These are phyloP conservation scores for Lunularia cruciata DNA, from an alignment of 225 moss, liverwort and hornwort species.

Conservation along the genomic window DNA sequence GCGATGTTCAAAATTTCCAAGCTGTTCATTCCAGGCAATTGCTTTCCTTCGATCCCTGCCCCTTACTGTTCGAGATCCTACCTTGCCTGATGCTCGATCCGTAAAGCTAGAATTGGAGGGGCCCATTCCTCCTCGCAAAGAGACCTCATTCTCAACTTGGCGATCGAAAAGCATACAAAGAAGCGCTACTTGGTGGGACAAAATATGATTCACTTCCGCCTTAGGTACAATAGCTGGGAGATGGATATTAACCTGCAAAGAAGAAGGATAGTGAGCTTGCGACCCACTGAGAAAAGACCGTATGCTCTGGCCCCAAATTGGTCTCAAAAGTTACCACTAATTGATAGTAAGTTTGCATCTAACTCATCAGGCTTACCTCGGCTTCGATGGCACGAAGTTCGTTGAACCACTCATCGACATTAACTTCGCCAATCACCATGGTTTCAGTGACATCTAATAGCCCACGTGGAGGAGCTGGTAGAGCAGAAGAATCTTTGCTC, in stretches of 20 bases:
- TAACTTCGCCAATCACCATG: conserved; percentile 36
- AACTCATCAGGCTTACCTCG: conserved; percentile 50
- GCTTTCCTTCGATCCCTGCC: conserved; percentile 46
- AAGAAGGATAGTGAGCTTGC: background rate
- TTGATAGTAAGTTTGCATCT: too few species aligned
- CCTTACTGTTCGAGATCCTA: conserved; percentile 33
- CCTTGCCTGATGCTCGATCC: conserved; percentile 31
- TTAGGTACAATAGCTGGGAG: conserved; percentile 56
- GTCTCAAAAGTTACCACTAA: too few species aligned
- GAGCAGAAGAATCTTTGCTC: conserved; percentile 36
- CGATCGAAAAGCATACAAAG: conserved; percentile 72
- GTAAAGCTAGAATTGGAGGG: conserved; percentile 14
- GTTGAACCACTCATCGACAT: conserved; percentile 51
- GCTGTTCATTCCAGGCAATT: conserved; percentile 44
- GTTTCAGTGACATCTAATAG: conserved; percentile 49
- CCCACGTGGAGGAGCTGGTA: conserved; percentile 62
- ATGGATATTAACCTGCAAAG: conserved; percentile 64
- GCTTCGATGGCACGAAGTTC: conserved; percentile 69
- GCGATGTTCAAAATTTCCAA: conserved; percentile 42
- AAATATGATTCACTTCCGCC: conserved; percentile 57
- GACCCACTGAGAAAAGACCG: too few species aligned
- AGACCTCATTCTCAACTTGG: conserved; percentile 32
- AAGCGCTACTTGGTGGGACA: conserved; percentile 76
- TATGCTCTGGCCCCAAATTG: too few species aligned
- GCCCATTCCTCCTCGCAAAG: conserved; percentile 13